These are phyloP conservation scores for Cantharellus anzutake DNA, from an alignment of 768 basidiomycete species.

Conservation along the genomic window DNA sequence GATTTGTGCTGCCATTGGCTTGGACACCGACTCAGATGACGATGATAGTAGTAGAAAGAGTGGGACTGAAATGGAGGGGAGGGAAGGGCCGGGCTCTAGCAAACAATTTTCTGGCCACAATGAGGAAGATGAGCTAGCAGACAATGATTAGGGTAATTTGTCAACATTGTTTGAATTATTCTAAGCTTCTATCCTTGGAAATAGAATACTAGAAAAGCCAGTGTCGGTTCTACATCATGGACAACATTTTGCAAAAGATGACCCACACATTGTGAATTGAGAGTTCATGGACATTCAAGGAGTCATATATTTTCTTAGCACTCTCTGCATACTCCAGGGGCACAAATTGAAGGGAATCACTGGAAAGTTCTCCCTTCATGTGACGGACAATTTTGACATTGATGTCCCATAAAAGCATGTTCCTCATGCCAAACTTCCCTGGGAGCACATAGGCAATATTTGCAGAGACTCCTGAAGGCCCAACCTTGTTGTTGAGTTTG, in stretches of 20 bases:
- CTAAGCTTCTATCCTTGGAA: neutral
- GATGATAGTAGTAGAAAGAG: neutral
- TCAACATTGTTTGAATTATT: neutral
- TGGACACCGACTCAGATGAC: neutral
- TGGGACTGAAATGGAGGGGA: neutral
- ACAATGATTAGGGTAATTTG: neutral
- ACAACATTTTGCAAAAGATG: neutral
- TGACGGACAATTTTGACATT: slow-evolving; percentile 12
- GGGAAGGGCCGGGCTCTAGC: too few species aligned
- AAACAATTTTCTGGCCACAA: neutral
- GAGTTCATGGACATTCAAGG: neutral
- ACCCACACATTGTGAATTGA: neutral
- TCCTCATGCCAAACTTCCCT: slow-evolving; percentile 13
- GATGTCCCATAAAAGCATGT: slow-evolving; percentile 14
- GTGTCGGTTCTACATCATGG: neutral
- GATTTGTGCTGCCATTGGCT: neutral
- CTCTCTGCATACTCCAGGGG: neutral
- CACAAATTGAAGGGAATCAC: slow-evolving; percentile 16
- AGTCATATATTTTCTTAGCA: neutral
- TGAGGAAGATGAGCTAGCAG: neutral
- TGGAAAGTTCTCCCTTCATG: slow-evolving; percentile 15
- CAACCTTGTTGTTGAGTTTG: slow-evolving; percentile 17
- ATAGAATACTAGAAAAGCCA: neutral
- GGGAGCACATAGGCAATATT: slow-evolving; percentile 16
- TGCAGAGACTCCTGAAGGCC: slow-evolving; percentile 20